Evolutionary conservation across 371 early-diverging fungal genomes (phyloP).

Genomic region (Blyttiomyces sp.): DNA sequence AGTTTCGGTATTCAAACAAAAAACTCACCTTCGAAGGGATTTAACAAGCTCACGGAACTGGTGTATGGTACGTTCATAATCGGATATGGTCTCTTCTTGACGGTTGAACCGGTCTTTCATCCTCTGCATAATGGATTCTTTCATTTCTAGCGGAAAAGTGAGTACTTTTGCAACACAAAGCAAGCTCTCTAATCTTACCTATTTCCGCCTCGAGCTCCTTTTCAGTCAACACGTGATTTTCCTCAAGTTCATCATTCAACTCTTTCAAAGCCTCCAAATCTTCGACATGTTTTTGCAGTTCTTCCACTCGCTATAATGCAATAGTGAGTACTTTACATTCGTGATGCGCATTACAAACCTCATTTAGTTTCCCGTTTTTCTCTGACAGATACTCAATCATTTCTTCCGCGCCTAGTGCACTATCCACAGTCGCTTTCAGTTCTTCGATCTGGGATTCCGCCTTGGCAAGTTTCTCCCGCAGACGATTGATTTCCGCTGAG

Average conservation of each 20-base stretch:
- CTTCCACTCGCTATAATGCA: slow-evolving; percentile 57
- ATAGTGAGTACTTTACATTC: neutral
- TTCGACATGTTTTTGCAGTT: slow-evolving; percentile 71
- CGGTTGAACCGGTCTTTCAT: slow-evolving; percentile 56
- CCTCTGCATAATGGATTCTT: slow-evolving; percentile 66
- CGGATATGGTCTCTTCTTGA: slow-evolving; percentile 76
- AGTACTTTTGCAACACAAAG: neutral
- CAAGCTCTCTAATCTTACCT: slow-evolving; percentile 25
- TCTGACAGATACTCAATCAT: slow-evolving; percentile 75
- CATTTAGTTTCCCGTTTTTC: slow-evolving; percentile 70
- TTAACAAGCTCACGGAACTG: slow-evolving; percentile 85
- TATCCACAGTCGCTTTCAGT: slow-evolving; percentile 78
- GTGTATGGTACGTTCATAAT: slow-evolving; percentile 77
- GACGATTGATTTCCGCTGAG: slow-evolving; percentile 53
- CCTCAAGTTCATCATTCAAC: slow-evolving; percentile 88
- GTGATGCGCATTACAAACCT: slow-evolving; percentile 33
- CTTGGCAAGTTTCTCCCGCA: slow-evolving; percentile 52
- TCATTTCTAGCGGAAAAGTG: slow-evolving; percentile 23
- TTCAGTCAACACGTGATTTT: slow-evolving; percentile 82
- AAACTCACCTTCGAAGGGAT: slow-evolving; percentile 61
- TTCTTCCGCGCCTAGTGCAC: slow-evolving; percentile 75
- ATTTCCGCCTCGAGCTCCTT: slow-evolving; percentile 83
- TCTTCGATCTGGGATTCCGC: slow-evolving; percentile 76
- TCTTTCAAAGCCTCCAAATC: slow-evolving; percentile 90
- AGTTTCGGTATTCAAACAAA: too few relatives aligned